phyloP scores from a whole-genome alignment of 148 eudicot genomes.

The Silene conica region DNA sequence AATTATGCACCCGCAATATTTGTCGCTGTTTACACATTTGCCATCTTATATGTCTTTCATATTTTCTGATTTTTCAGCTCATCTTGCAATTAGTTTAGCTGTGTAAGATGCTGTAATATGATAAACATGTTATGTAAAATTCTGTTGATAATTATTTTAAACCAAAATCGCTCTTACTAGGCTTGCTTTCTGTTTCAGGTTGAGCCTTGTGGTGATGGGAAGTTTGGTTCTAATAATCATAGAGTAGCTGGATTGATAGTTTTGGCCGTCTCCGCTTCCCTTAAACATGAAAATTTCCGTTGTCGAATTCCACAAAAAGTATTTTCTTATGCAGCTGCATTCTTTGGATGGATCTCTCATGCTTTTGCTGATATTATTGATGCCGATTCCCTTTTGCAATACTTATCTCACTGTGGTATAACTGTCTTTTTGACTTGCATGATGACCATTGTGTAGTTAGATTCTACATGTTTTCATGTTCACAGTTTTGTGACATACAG shows the following conservation, averaged over 20 bases:
- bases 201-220: slow-evolving; percentile 42
- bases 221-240: slow-evolving; percentile 40
- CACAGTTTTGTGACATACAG: slow-evolving; percentile 19
- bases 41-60: not conserved
- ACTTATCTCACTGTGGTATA: slow-evolving; percentile 58
- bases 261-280: slow-evolving; percentile 75
- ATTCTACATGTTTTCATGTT: slow-evolving; percentile 8
- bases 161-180: slow-evolving; percentile 8
- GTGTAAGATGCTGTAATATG: not conserved
- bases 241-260: slow-evolving; percentile 56
- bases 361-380: slow-evolving; percentile 51
- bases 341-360: slow-evolving; percentile 63
- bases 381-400: slow-evolving; percentile 46
- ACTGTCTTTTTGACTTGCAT: slow-evolving; percentile 23
- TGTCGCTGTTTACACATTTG: not conserved
- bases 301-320: slow-evolving; percentile 45
- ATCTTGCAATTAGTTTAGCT: not conserved
- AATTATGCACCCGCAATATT: not conserved
- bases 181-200: slow-evolving; percentile 43
- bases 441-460: slow-evolving; percentile 2
- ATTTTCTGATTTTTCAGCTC: not conserved
- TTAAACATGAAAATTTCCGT: slow-evolving; percentile 40
- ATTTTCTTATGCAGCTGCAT: slow-evolving; percentile 64
- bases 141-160: not conserved
- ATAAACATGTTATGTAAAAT: not conserved